These are phyloP conservation scores for Myriosclerotinia curreyana DNA, from an alignment of 2,329 filamentous ascomycete species.

Conservation along the genomic window DNA sequence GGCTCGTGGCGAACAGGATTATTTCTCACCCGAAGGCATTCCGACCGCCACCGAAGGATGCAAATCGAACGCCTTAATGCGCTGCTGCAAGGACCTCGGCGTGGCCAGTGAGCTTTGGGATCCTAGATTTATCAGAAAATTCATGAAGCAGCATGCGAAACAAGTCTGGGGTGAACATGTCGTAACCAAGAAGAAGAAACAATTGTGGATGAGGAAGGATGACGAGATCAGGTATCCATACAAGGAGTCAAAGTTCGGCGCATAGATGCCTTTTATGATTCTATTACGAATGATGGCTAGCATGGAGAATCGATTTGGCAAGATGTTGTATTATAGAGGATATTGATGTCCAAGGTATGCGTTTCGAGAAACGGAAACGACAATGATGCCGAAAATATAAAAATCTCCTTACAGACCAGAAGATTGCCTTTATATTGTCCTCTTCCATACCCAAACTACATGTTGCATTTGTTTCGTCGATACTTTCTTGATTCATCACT, in stretches of 20 bases:
- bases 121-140: slow-evolving; percentile 81
- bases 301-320: background rate
- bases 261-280: slow-evolving; percentile 12
- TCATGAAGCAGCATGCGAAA: slow-evolving; percentile 69
- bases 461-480: background rate
- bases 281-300: background rate
- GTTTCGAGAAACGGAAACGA: background rate
- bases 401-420: slow-evolving; percentile 5
- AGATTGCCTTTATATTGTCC: background rate
- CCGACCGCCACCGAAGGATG: slow-evolving; percentile 94
- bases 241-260: slow-evolving; percentile 45
- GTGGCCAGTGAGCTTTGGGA: slow-evolving; percentile 97
- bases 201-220: slow-evolving; percentile 83
- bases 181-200: slow-evolving; percentile 81
- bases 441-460: background rate
- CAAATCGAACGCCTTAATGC: slow-evolving; percentile 96
- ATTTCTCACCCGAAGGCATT: slow-evolving; percentile 85
- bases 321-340: slow-evolving; percentile 16
- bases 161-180: slow-evolving; percentile 90
- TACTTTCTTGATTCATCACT: background rate
- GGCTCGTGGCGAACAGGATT: slow-evolving; percentile 90
- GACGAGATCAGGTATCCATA: slow-evolving; percentile 66
- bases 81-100: slow-evolving; percentile 96
- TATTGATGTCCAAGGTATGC: background rate
- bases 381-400: background rate